Percentiles rank a stretch among this genome's conserved stretches.
These are phyloP conservation scores for Solanum chaucha DNA, from an alignment of 257 asterid genomes.

Conservation along the genomic window DNA sequence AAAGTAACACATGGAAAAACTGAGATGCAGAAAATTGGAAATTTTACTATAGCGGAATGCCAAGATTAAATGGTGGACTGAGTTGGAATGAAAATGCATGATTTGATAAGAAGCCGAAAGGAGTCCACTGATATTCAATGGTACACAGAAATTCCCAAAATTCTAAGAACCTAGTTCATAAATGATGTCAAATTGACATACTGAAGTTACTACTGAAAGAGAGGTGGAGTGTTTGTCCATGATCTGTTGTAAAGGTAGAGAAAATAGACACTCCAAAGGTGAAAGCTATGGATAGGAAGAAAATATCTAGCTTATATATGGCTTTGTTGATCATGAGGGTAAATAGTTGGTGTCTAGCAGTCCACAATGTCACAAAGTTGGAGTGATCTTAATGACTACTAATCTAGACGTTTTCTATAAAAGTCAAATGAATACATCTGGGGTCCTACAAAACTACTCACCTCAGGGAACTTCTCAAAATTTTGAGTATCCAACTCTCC, in stretches of 20 bases:
- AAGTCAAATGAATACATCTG: neutral
- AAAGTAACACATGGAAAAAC: neutral
- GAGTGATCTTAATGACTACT: neutral
- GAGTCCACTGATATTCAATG: neutral
- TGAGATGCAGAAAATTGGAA: neutral
- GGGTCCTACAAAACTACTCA: constrained; percentile 13
- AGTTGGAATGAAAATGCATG: neutral
- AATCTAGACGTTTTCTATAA: neutral
- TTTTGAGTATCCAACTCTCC: constrained; percentile 96
- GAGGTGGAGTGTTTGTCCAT: neutral
- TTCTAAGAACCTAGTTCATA: neutral
- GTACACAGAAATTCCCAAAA: neutral
- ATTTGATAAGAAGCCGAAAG: neutral
- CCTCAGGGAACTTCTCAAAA: constrained; percentile 88
- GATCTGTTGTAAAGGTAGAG: neutral
- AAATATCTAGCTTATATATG: neutral
- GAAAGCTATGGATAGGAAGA: neutral
- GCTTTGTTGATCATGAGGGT: neutral
- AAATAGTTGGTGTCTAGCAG: neutral
- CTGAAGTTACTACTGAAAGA: neutral
- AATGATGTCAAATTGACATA: neutral
- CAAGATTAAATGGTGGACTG: neutral
- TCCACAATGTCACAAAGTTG: neutral
- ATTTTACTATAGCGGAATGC: neutral
- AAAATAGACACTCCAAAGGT: neutral